These are phyloP conservation scores for Vigna angularis DNA, from an alignment of 306 rosid genomes.

Conservation along the genomic window DNA sequence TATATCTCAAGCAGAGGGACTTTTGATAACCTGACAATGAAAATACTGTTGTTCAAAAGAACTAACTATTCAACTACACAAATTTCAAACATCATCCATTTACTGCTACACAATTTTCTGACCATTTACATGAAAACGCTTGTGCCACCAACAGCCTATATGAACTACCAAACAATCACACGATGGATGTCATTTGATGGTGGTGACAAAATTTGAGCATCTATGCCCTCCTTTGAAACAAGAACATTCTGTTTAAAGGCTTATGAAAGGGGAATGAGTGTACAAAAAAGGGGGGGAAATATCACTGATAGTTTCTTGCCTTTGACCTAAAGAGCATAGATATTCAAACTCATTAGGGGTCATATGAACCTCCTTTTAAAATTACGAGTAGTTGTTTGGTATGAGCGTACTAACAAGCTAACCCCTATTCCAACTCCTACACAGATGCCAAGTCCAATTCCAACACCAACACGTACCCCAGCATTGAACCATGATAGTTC, in stretches of 20 bases:
- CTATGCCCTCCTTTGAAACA: constrained; percentile 31
- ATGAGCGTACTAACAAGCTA: constrained; percentile 61
- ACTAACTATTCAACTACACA: constrained; percentile 27
- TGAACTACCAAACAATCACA: constrained; percentile 1
- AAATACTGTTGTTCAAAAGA: constrained; percentile 4
- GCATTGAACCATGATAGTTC: constrained; percentile 76
- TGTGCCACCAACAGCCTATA: constrained; percentile 18
- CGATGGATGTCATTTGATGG: background rate
- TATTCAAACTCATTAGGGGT: constrained; percentile 19
- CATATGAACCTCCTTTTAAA: constrained; percentile 56
- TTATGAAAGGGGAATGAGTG: constrained; percentile 12
- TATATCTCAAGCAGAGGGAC: constrained; percentile 5
- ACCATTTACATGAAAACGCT: constrained; percentile 47
- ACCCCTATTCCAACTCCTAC: constrained; percentile 68
- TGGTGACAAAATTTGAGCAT: constrained; percentile 25
- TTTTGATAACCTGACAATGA: constrained; percentile 18
- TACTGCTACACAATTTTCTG: background rate
- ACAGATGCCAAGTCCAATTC: constrained; percentile 69
- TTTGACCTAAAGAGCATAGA: background rate
- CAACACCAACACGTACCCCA: constrained; percentile 82
- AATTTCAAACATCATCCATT: background rate
- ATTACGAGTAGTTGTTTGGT: constrained; percentile 59
- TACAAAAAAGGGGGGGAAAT: background rate
- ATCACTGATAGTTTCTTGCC: constrained; percentile 46
- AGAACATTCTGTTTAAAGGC: constrained; percentile 5